Conservation (phyloP, 73 alveolate species). For the Paramecium octaurelia region DNA sequence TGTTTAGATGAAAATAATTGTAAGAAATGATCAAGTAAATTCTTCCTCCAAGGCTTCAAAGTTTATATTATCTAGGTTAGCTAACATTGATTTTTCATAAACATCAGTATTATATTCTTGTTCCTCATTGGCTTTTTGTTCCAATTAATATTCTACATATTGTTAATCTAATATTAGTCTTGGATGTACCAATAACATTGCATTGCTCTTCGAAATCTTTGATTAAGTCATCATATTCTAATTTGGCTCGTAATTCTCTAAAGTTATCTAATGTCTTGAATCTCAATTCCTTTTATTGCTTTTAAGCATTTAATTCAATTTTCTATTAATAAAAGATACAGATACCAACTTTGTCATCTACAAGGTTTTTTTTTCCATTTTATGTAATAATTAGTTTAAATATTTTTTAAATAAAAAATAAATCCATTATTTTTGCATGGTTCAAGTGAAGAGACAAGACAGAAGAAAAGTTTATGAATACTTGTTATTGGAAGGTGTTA, state of each 20-base stretch:
- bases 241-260: neutral
- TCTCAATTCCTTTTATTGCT: neutral
- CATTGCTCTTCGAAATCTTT: neutral
- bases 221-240: neutral
- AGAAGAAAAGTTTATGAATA: conserved; percentile 87
- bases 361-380: neutral
- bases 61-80: neutral
- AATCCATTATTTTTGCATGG: conserved; percentile 71
- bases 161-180: neutral
- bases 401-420: neutral
- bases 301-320: neutral
- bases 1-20: neutral
- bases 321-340: neutral
- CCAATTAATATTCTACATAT: neutral
- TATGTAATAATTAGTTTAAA: neutral
- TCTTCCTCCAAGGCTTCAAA: neutral
- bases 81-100: neutral
- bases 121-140: neutral
- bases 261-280: neutral
- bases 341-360: neutral
- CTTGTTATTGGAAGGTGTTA: conserved; percentile 88
- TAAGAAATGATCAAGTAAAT: neutral
- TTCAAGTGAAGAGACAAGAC: conserved; percentile 86
- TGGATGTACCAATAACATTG: neutral
- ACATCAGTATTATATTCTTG: neutral